These are phyloP conservation scores for Cetraspora pellucida DNA, from an alignment of 192 early-diverging fungal species.

Conservation along the genomic window DNA sequence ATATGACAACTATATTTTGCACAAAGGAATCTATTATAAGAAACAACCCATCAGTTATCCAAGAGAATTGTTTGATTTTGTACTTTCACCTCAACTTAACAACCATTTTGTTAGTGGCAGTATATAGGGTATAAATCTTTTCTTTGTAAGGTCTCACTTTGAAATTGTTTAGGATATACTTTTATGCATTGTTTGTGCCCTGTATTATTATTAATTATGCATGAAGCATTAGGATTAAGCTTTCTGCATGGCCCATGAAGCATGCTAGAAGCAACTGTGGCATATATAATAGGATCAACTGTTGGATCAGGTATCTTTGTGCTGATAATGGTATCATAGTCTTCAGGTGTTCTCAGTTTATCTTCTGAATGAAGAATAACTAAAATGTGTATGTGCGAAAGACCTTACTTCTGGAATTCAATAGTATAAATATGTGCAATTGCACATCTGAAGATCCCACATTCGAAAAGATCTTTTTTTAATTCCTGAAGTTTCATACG, in stretches of 20 bases:
- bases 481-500: constrained; percentile 30
- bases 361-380: constrained; percentile 27
- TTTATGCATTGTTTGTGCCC: constrained; percentile 34
- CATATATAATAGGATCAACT: neutral
- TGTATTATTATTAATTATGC: constrained; percentile 40
- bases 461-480: constrained; percentile 15
- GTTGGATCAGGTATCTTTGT: constrained; percentile 38
- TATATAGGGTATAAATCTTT: constrained; percentile 40
- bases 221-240: constrained; percentile 21
- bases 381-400: constrained; percentile 46
- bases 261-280: constrained; percentile 15
- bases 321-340: constrained; percentile 34
- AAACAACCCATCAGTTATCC: constrained; percentile 42
- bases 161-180: constrained; percentile 28
- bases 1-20: constrained; percentile 45
- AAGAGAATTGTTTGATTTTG: neutral
- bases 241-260: neutral
- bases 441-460: constrained; percentile 34
- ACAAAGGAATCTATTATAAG: constrained; percentile 37
- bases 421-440: constrained; percentile 38
- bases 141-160: constrained; percentile 1
- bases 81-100: neutral
- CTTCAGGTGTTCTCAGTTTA: constrained; percentile 27
- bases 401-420: constrained; percentile 48
- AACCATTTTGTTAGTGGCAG: neutral